Base-by-base conservation (phyloP, 1,284 basidiomycete genomes). In the Kwoniella shivajii region DNA sequence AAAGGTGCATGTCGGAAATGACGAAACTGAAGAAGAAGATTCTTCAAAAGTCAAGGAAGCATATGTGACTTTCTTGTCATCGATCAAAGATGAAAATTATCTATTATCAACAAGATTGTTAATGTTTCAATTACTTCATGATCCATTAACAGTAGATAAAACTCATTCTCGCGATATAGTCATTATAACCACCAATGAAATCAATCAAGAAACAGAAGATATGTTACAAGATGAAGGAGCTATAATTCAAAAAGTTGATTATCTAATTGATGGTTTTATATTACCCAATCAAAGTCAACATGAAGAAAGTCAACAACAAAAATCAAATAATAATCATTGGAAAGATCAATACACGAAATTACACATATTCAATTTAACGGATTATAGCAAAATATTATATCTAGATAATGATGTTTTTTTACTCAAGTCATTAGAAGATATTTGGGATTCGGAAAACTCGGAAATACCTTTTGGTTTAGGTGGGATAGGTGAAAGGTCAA, bases 321-420 rank as follows among this genome's bases (percentile, higher is more conserved):
- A n/a, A n/a, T n/a, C n/a, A n/a, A n/a, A 22, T 39, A 56, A 33
- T 18, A 27, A 48, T 47, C 43, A 57, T 39, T 50, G 48, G 47
- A 51, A 46, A 31, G 54, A 63, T 27, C 30, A 44, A 31, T 64
- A 59, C 45, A 61, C 60, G 29, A 64, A 64, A 50, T 41, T 64
- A 10, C 34, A 45, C 31, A 56, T 61, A 10, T 64, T 49, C 36
- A 57, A 56, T 20, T 24, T 64, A 31, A 59, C 57, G 14, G 24
- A 47, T 13, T 64, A 59, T 31, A 37, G 49, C 4, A n/a, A 55
- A 14, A 49, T 61, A 7, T 33, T 64, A 6, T 64, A 59, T 34
- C 22, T 64, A 16, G 63, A 64, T 46, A 39, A 51, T n/a, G 63
- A 64, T 36, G 45, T 56, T 22, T 18, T 61, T 7, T 22, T 59